A percentile compares a stretch with the other conserved stretches of the same genome.
These are phyloP conservation scores for Colletotrichum siamense DNA, from an alignment of 2,329 filamentous ascomycete genomes.

Conservation along the genomic window DNA sequence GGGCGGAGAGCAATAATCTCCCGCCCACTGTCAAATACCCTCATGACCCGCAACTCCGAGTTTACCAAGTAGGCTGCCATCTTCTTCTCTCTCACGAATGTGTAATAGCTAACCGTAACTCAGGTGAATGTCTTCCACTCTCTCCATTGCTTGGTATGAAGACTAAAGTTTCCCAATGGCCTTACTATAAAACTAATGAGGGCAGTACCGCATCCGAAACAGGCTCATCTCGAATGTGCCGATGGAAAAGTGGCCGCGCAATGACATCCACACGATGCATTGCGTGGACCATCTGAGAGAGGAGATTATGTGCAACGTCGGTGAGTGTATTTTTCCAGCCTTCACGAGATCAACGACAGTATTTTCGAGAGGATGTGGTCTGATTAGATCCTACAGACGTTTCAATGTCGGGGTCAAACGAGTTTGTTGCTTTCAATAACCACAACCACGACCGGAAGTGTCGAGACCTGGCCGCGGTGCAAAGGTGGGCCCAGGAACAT, in stretches of 20 bases:
- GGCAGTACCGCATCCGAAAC: not conserved
- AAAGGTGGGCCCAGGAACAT: not conserved
- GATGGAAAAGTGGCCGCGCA: not conserved
- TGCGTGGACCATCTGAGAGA: not conserved
- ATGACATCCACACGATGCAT: slow-evolving; percentile 1
- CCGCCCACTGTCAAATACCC: not conserved
- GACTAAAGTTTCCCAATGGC: fast-evolving
- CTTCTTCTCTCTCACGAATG: not conserved
- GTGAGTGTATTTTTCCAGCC: not conserved
- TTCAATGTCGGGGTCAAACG: not conserved
- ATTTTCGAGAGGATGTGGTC: fast-evolving
- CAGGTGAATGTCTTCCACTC: not conserved
- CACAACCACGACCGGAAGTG: not conserved
- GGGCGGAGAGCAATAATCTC: not conserved
- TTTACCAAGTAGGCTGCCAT: not conserved
- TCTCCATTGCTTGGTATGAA: slow-evolving; percentile 1
- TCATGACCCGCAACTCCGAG: not conserved
- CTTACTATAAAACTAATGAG: not conserved
- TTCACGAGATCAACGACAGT: not conserved
- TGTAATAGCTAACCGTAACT: not conserved
- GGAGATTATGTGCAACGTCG: not conserved
- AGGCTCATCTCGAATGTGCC: not conserved
- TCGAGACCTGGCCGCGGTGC: not conserved
- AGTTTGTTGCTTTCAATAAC: not conserved
- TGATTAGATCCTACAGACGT: not conserved